Percentiles rank a stretch among this genome's conserved stretches.
Conservation (phyloP, 331 rosid genomes). For the Telfairia occidentalis region DNA sequence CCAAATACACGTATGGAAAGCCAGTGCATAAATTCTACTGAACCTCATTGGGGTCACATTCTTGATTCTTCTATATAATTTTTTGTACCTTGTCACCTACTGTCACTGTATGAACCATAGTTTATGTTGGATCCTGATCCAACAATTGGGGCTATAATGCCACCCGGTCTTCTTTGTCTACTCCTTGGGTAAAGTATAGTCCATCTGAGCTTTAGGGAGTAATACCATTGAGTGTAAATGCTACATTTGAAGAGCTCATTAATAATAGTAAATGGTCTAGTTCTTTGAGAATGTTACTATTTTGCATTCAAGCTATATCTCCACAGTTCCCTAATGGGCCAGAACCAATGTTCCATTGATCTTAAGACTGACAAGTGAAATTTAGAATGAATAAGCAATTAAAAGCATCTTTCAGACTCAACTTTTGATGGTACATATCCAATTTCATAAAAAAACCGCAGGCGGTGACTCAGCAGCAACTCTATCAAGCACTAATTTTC, state of each 20-base stretch:
- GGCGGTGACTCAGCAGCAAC: not conserved
- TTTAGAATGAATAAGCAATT: not conserved
- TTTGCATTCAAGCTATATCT: not conserved
- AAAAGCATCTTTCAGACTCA: not conserved
- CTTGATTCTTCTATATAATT: conserved; percentile 3
- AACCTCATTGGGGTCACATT: conserved; percentile 11
- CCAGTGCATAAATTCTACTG: conserved; percentile 35
- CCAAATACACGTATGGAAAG: conserved; percentile 33
- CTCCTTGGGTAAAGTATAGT: not conserved
- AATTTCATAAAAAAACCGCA: not conserved
- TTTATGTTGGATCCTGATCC: not conserved
- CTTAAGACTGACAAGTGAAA: not conserved
- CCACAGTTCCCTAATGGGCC: not conserved
- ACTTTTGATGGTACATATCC: not conserved
- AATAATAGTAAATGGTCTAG: not conserved
- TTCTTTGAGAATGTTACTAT: not conserved
- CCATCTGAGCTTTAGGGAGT: not conserved
- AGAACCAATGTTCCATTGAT: not conserved
- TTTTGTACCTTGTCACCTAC: not conserved
- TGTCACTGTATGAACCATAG: not conserved
- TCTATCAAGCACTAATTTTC: not conserved
- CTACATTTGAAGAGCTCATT: conserved; percentile 3
- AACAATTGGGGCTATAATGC: not conserved
- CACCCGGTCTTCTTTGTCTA: not conserved
- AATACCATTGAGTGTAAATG: conserved; percentile 1